These are phyloP conservation scores for Rosa lucieae DNA, from an alignment of 306 rosid genomes.

Conservation along the genomic window DNA sequence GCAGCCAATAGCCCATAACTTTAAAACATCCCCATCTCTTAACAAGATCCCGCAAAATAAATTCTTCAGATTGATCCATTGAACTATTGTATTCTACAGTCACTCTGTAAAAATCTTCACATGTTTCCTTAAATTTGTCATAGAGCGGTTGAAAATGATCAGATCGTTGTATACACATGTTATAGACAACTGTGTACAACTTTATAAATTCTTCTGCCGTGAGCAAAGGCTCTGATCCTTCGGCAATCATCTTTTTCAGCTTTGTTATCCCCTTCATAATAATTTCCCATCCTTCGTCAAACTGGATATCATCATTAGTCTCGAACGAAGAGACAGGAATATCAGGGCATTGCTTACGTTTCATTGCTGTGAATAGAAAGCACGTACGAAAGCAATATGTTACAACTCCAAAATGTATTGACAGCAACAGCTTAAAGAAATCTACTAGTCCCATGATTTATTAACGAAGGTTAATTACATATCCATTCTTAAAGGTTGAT, in stretches of 20 bases:
- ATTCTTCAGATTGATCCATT: constrained; percentile 28
- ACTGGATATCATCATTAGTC: too few relatives aligned
- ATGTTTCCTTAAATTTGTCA: background rate
- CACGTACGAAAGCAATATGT: too few relatives aligned
- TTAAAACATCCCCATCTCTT: constrained; percentile 48
- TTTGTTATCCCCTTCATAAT: constrained; percentile 28
- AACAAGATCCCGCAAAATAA: constrained; percentile 58
- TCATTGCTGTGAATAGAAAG: too few relatives aligned
- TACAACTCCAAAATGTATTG: too few relatives aligned
- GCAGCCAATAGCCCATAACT: constrained; percentile 29
- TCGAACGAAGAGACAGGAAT: too few relatives aligned
- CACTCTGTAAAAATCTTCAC: constrained; percentile 30
- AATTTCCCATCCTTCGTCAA: background rate
- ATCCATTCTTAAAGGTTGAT: too few relatives aligned
- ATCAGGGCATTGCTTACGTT: too few relatives aligned
- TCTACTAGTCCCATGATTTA: too few relatives aligned
- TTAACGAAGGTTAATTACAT: too few relatives aligned
- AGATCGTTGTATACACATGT: constrained; percentile 40
- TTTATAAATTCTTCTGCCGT: background rate
- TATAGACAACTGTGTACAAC: constrained; percentile 26
- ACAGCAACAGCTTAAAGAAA: too few relatives aligned
- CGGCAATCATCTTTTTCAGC: background rate
- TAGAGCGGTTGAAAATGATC: constrained; percentile 36
- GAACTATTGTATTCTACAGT: too few relatives aligned
- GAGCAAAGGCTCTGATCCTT: background rate